Conservation (phyloP, 108 stramenopile species). For the Discostella pseudostelligera region DNA sequence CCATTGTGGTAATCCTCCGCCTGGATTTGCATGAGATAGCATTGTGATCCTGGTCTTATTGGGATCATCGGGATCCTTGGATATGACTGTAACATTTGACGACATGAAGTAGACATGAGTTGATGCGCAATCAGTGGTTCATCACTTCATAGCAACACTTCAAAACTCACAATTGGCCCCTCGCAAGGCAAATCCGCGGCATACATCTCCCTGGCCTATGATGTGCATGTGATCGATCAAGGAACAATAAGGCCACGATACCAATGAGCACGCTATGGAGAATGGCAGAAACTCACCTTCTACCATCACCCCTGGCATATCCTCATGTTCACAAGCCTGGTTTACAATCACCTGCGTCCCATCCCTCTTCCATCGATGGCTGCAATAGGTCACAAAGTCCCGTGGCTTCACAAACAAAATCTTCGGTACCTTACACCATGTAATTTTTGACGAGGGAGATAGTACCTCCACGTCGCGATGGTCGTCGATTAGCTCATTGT, state of each 20-base stretch:
- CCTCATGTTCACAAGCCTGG: slow-evolving; percentile 79
- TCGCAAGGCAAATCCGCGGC: slow-evolving; percentile 80
- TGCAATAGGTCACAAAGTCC: slow-evolving; percentile 84
- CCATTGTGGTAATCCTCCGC: slow-evolving; percentile 63
- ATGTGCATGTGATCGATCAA: not conserved
- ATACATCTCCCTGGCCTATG: slow-evolving; percentile 46
- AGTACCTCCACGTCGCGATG: slow-evolving; percentile 61
- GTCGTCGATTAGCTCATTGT: slow-evolving; percentile 75
- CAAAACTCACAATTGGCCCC: slow-evolving; percentile 68
- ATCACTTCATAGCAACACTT: not conserved
- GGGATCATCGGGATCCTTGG: slow-evolving; percentile 71
- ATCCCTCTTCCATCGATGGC: slow-evolving; percentile 80
- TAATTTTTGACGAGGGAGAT: slow-evolving; percentile 69
- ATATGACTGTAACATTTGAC: slow-evolving; percentile 42
- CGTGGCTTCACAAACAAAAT: slow-evolving; percentile 81
- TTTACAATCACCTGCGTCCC: slow-evolving; percentile 83
- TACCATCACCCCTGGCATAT: slow-evolving; percentile 47
- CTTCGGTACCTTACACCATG: slow-evolving; percentile 74
- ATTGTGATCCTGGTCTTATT: slow-evolving; percentile 65
- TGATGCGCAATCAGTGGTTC: too few relatives aligned
- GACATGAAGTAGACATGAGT: too few relatives aligned
- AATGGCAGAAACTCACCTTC: slow-evolving; percentile 38
- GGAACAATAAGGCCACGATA: not conserved
- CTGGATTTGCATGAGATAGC: slow-evolving; percentile 55
- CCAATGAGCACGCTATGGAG: not conserved